Conservation (phyloP, 164 flowering plant genomes). For the Echeveria elegans region DNA sequence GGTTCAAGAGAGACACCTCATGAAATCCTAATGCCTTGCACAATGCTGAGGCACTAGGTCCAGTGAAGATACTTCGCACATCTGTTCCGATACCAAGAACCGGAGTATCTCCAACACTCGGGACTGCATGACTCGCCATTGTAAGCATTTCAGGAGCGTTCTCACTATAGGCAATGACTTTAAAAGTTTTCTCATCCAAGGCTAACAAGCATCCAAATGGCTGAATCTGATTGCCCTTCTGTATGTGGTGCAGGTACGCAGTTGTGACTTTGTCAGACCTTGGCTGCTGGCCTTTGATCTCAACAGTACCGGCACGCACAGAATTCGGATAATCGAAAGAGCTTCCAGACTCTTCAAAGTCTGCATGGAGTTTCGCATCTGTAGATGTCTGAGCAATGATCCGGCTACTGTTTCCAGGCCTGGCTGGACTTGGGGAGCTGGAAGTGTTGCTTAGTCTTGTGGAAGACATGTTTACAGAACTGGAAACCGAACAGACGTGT, state of each 20-base stretch:
- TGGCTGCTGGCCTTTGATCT: slow-evolving; percentile 31
- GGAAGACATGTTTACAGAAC: too few relatives aligned
- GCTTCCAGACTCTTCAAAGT: slow-evolving; percentile 71
- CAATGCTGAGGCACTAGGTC: slow-evolving; percentile 70
- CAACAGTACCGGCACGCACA: slow-evolving; percentile 27
- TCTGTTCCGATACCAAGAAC: slow-evolving; percentile 72
- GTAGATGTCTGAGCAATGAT: slow-evolving; percentile 74
- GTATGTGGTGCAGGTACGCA: slow-evolving; percentile 77
- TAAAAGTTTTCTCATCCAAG: slow-evolving; percentile 64
- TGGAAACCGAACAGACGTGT: too few relatives aligned
- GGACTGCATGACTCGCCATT: slow-evolving; percentile 78
- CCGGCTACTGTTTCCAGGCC: slow-evolving; percentile 66
- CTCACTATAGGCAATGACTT: slow-evolving; percentile 76
- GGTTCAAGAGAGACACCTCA: slow-evolving; percentile 71
- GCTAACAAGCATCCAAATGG: slow-evolving; percentile 82
- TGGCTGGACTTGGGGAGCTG: too few relatives aligned
- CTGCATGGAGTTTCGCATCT: slow-evolving; percentile 83
- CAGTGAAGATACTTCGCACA: slow-evolving; percentile 55
- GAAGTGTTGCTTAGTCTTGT: too few relatives aligned
- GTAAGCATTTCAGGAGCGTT: slow-evolving; percentile 86
- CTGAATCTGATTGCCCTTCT: slow-evolving; percentile 68
- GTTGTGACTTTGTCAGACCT: slow-evolving; percentile 62
- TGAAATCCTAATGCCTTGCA: slow-evolving; percentile 65
- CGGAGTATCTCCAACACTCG: slow-evolving; percentile 75
- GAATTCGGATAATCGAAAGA: slow-evolving; percentile 82